Evolutionary conservation across 2,329 filamentous ascomycete species (phyloP).

Genomic region (Clathrospora elynae): DNA sequence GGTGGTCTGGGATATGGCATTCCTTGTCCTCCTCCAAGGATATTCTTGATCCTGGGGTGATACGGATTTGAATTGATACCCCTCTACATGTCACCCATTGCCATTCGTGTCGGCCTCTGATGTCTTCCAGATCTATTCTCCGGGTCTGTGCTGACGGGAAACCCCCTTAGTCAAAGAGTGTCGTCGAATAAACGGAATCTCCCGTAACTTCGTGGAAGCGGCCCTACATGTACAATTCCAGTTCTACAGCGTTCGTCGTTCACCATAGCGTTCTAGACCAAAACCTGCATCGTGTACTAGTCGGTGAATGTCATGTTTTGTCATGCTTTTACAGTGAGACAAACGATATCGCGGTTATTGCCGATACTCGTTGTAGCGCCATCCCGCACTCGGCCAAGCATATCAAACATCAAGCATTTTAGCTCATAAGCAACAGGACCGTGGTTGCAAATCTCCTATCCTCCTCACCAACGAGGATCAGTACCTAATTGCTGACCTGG

Average conservation of each 20-base stretch:
- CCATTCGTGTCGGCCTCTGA: conserved; percentile 14
- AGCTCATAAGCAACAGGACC: not conserved
- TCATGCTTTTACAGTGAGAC: not conserved
- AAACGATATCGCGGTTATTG: not conserved
- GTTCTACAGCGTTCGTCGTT: too few relatives aligned
- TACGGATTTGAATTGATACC: conserved; percentile 1
- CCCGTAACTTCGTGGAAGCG: too few relatives aligned
- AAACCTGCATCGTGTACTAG: too few relatives aligned
- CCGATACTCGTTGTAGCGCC: not conserved
- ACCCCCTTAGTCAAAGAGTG: conserved; percentile 5
- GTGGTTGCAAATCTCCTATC: not conserved
- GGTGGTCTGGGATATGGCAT: conserved; percentile 5
- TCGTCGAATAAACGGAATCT: too few relatives aligned
- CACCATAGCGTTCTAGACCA: too few relatives aligned
- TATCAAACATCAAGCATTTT: not conserved
- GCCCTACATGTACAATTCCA: too few relatives aligned
- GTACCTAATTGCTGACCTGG: too few relatives aligned
- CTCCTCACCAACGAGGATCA: too few relatives aligned
- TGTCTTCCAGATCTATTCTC: conserved; percentile 5
- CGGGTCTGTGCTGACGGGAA: conserved; percentile 3
- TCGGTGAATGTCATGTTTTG: not conserved
- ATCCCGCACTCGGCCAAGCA: not conserved
- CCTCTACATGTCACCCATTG: not conserved
- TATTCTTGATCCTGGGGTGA: conserved; percentile 6
- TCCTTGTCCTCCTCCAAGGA: conserved; percentile 2